Base-by-base conservation (phyloP, 2,329 filamentous ascomycete species). In the Fusarium avenaceum region DNA sequence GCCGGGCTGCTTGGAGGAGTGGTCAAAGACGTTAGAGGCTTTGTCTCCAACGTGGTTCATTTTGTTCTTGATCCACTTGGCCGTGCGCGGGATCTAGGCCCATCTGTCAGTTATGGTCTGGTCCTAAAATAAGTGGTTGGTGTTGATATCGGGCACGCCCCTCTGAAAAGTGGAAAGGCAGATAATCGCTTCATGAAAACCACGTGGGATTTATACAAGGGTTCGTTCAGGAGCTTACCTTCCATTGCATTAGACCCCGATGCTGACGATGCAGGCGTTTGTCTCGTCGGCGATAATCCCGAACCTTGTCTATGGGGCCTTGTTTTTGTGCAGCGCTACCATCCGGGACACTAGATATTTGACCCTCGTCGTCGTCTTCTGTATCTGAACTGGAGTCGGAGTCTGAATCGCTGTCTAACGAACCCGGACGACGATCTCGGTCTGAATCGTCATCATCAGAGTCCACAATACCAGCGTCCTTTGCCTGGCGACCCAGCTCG, bases 171-270 rank as follows among this genome's bases (percentile, higher is more conserved):
- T 28, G 38, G 46, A 24, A 53, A n/a, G 40, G 48, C 30, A 42
- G 43, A 22, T 54, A 68, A 68, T 28, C 62, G 55, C 39, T 51
- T 14, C 61, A 30, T 33, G 44, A 40, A 35, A 44, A 17, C 35
- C 60, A 63, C 38, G 58, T 44, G 54, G 19, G 19, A 42, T 10
- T 45, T 10, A 47, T 19, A 48, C 39, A 51, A 28, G 62, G 55
- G 39, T 30, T 19, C 17, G 39, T 30, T 19, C n/a, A 20, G 42
- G 32, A 51, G 54, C 76, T 71, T 69, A 80, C 78, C 76, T 80
- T 80, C 88, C 90, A 93, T 78, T 93, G 91, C 91, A 93, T 93
- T 40, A 91, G 74, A 0, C 91, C 91, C 22, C 89, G 80, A 72
- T 93, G 89, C 74, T 86, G 85, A 48, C 89, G 81, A 76, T 92